Base-by-base conservation (phyloP, 2,329 filamentous ascomycete genomes). In the Paraconiothyrium sp. region DNA sequence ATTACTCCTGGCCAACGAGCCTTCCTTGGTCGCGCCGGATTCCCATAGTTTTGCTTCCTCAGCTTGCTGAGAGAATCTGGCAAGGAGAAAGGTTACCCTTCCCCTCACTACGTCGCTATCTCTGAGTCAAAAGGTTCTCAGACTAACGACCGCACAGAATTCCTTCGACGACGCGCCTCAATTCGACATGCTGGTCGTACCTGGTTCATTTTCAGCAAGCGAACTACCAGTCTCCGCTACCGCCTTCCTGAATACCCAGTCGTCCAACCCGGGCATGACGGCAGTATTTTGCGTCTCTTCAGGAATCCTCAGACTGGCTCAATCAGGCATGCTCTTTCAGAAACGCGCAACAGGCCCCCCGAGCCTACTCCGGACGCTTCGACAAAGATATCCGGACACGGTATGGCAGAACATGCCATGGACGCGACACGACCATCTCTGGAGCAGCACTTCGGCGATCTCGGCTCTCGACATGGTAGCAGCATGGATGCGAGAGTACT, bases 21-120 rank as follows among this genome's bases (percentile, higher is more conserved):
- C 66, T 70, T 72, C 71, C 68, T 56, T 70, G 69, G 72, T 71
- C 72, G 61, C 57, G 74, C 72, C 67, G 72, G 73, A 73, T 74
- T 75, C 70, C 67, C 68, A 70, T 67, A 67, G 68, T 70, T 67
- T 71, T 72, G 71, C 60, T 58, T 47, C 59, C 50, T 62, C 60
- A 68, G 70, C 67, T 68, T 72, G 72, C 67, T 72, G 62, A 70
- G 67, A 73, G 70, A 74, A 60, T 73, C 73, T 77, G 71, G 73
- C 75, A 69, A 67, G 72, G 73, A 77, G 72, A 76, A 76, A 77
- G 74, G 75, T 76, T 69, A 74, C 73, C 72, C 64, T 48, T 62
- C 63, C 62, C 50, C 49, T 46, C 44, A 43, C 43, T 43, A 57
- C 44, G 62, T 57, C 57, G 34, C 58, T 41, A 37, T 37, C 14